Evolutionary conservation across 2,329 filamentous ascomycete species (phyloP).

Genomic region (Sporothrix brasiliensis): DNA sequence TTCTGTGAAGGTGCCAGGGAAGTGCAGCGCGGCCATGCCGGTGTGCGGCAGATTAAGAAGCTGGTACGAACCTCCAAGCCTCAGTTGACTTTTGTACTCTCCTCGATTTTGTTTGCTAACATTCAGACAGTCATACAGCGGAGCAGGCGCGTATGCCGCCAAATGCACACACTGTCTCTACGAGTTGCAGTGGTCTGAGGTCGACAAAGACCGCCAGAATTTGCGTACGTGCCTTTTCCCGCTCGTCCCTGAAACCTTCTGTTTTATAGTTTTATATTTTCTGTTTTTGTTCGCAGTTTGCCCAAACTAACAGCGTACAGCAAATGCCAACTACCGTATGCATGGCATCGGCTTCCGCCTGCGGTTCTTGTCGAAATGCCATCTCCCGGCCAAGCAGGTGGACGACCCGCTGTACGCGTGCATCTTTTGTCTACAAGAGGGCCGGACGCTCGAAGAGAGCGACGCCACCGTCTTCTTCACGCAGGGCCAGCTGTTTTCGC

Average conservation of each 20-base stretch:
- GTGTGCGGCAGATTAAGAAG: constrained; percentile 56
- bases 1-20: constrained; percentile 60
- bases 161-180: constrained; percentile 58
- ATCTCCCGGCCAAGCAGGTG: constrained; percentile 53
- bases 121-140: constrained; percentile 38
- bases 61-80: constrained; percentile 44
- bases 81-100: not conserved
- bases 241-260: not conserved
- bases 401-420: constrained; percentile 60
- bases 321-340: constrained; percentile 53
- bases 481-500: constrained; percentile 56
- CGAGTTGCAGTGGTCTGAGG: constrained; percentile 56
- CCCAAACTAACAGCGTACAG: constrained; percentile 38
- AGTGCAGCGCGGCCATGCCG: constrained; percentile 52
- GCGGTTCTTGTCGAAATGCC: constrained; percentile 60
- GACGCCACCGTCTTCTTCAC: constrained; percentile 62
- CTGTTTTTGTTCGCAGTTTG: not conserved
- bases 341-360: constrained; percentile 55
- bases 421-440: constrained; percentile 56
- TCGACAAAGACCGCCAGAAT: constrained; percentile 57
- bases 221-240: constrained; percentile 46
- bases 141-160: constrained; percentile 49
- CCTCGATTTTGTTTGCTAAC: not conserved
- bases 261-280: too few relatives aligned
- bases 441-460: constrained; percentile 55